phyloP scores from a whole-genome alignment of 2,329 filamentous ascomycete genomes.

The Massarina eburnea region DNA sequence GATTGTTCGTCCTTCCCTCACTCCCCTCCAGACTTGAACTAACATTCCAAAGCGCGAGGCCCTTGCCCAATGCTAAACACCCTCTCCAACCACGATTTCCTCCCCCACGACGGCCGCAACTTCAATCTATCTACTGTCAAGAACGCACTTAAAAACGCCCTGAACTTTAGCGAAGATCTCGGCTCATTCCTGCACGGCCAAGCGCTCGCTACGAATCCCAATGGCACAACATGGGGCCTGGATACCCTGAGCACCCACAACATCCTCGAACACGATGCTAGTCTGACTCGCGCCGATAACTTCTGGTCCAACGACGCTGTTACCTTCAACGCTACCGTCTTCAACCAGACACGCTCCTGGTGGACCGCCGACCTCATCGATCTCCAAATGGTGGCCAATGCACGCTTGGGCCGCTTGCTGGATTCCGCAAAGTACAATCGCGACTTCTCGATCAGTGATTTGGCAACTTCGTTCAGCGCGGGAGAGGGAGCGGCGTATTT shows the following conservation, averaged over 20 bases:
- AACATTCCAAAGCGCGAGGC: constrained; percentile 8
- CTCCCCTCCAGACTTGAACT: background rate
- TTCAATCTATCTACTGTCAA: constrained; percentile 35
- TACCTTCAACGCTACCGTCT: constrained; percentile 54
- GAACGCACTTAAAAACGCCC: constrained; percentile 39
- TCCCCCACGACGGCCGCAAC: constrained; percentile 27
- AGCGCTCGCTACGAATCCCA: constrained; percentile 31
- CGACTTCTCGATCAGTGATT: constrained; percentile 22
- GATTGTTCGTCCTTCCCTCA: background rate
- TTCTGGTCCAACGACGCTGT: constrained; percentile 48
- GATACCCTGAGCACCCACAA: constrained; percentile 49
- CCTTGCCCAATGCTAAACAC: constrained; percentile 29
- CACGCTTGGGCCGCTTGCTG: constrained; percentile 47
- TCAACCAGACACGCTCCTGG: constrained; percentile 48
- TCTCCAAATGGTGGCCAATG: constrained; percentile 48
- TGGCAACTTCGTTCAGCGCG: constrained; percentile 43
- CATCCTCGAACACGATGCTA: constrained; percentile 52
- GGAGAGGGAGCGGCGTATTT: constrained; percentile 54
- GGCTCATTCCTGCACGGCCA: constrained; percentile 44
- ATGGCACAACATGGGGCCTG: constrained; percentile 13
- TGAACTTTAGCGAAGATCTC: constrained; percentile 47
- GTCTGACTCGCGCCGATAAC: constrained; percentile 50
- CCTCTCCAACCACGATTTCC: constrained; percentile 28
- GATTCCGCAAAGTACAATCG: constrained; percentile 51
- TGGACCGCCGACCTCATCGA: constrained; percentile 48